These are phyloP conservation scores for Nemania sp. DNA, from an alignment of 2,329 filamentous ascomycete species.

Conservation along the genomic window DNA sequence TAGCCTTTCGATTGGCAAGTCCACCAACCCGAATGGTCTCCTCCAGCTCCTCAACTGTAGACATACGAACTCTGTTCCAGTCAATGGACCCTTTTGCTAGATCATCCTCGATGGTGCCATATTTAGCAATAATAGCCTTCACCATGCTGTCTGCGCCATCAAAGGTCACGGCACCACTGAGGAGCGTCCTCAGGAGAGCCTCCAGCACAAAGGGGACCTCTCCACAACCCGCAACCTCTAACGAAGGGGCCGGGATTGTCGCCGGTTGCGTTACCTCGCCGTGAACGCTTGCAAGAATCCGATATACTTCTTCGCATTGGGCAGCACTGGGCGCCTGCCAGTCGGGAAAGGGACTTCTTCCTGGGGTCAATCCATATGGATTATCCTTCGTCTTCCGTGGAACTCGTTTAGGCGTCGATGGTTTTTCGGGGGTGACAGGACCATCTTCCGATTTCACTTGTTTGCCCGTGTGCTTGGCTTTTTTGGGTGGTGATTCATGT, in stretches of 20 bases:
- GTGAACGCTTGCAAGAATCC: slow-evolving; percentile 67
- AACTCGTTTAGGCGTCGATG: slow-evolving; percentile 28
- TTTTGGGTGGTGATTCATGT: slow-evolving; percentile 10
- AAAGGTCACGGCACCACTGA: slow-evolving; percentile 57
- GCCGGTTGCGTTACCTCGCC: slow-evolving; percentile 67
- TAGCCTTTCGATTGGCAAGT: slow-evolving; percentile 71
- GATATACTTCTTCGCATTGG: slow-evolving; percentile 71
- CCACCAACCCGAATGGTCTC: slow-evolving; percentile 73
- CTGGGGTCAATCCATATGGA: slow-evolving; percentile 59
- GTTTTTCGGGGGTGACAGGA: background rate
- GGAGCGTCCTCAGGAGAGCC: slow-evolving; percentile 56
- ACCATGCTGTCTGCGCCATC: slow-evolving; percentile 66
- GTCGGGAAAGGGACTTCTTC: slow-evolving; percentile 69
- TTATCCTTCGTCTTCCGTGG: slow-evolving; percentile 43
- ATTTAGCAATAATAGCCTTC: slow-evolving; percentile 64
- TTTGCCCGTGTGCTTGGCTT: slow-evolving; percentile 18
- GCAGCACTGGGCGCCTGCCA: slow-evolving; percentile 66
- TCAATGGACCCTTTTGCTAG: slow-evolving; percentile 73
- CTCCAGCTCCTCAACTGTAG: slow-evolving; percentile 64
- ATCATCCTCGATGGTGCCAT: slow-evolving; percentile 65
- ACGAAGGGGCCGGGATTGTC: slow-evolving; percentile 70
- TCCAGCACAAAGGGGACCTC: slow-evolving; percentile 61
- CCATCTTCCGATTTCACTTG: slow-evolving; percentile 2
- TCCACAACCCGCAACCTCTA: slow-evolving; percentile 70
- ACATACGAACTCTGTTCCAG: slow-evolving; percentile 71